Percentiles rank a stretch among this genome's conserved stretches.
These are phyloP conservation scores for Aspergillaceae sp. DNA, from an alignment of 2,329 filamentous ascomycete genomes.

Conservation along the genomic window DNA sequence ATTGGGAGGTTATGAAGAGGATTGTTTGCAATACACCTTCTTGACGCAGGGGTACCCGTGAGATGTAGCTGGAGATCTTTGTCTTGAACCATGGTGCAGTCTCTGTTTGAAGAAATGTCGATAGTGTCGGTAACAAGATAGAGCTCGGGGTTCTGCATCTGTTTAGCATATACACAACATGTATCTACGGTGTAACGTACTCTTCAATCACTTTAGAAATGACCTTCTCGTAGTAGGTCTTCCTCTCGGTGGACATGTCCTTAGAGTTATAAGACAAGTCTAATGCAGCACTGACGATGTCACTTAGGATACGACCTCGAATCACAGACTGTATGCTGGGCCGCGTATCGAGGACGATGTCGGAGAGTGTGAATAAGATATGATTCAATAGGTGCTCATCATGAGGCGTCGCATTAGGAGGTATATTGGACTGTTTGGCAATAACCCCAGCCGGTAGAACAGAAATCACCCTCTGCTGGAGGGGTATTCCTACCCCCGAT, in stretches of 20 bases:
- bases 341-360: constrained; percentile 24
- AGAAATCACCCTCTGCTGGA: constrained; percentile 37
- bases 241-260: constrained; percentile 9
- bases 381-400: constrained; percentile 23
- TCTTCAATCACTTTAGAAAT: constrained; percentile 26
- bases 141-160: constrained; percentile 27
- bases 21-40: constrained; percentile 36
- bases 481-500: constrained; percentile 34
- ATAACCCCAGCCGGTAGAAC: constrained; percentile 36
- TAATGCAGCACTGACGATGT: constrained; percentile 31
- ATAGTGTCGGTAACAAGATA: constrained; percentile 27
- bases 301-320: constrained; percentile 31
- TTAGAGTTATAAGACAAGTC: constrained; percentile 33
- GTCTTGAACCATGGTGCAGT: constrained; percentile 32
- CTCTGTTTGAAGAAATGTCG: constrained; percentile 30
- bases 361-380: constrained; percentile 21
- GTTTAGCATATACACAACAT: constrained; percentile 8
- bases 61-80: constrained; percentile 28
- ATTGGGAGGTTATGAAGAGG: constrained; percentile 35
- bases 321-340: constrained; percentile 33
- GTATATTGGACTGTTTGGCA: constrained; percentile 23
- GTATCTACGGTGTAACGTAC: constrained; percentile 15
- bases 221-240: constrained; percentile 11
- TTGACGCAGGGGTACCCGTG: constrained; percentile 30
- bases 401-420: constrained; percentile 13